Base-by-base conservation (phyloP, 805 yeast genomes). In the Saturnispora bothae region DNA sequence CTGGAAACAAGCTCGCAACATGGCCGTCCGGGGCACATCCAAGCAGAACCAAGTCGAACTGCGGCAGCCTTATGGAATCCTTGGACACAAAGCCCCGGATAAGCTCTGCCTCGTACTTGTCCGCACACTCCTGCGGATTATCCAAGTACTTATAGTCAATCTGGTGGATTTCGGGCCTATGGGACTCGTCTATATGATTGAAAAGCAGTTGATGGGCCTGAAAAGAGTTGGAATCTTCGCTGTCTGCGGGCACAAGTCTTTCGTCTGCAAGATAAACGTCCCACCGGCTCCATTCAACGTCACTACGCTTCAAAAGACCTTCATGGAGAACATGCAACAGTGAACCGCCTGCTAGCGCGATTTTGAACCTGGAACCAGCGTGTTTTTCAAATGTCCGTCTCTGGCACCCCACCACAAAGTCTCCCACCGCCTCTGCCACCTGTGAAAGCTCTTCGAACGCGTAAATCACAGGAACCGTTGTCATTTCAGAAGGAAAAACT, bases 1-100 rank as follows among this genome's bases (percentile, higher is more conserved):
- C 80, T 17, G 98, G 98, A 67, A 89, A 89, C 40, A 89, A 70
- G n/a, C 95, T 85, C 37, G 96, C 95, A 53, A 85, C 83, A 59
- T 89, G 98, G 17, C 98, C 98, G 59, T 89, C 98, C 3, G 97
- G 97, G 1, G 98, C 98, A 67, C 97, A 89, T 19, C 98, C 98
- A 42, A 92, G 68, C 47, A 92, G 65, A 45, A 92, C 72, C 38
- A 92, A 64, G 59, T 92, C 97, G 63, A 92, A 89, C 75, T 84
- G 78, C 43, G 98, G 98, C 44, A 89, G 69, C 61, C 88, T 86
- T 40, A 92, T 98, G 14, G 95, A 80, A 60, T 92, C 97, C 57
- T 94, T 89, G 38, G 83, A 86, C 9, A 98, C 98, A 64, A 92
- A 92, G 38, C 89, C 92, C 53, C 73, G 76, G 41, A 92, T 83